phyloP scores from a whole-genome alignment of 2,329 filamentous ascomycete species.

The Aspergillus ochraceus region DNA sequence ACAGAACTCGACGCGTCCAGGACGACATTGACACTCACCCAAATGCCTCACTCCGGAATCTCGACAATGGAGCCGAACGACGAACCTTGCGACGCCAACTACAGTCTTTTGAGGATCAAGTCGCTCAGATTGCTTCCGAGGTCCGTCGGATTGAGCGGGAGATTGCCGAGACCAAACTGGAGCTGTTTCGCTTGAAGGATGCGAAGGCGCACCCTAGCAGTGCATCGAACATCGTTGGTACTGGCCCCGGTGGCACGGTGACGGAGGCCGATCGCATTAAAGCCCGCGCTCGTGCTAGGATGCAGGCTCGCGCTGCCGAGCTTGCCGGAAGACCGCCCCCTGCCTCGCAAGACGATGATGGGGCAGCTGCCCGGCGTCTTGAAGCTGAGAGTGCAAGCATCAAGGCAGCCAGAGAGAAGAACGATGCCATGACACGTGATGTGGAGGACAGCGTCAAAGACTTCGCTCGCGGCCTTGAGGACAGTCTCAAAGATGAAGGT shows the following conservation, averaged over 20 bases:
- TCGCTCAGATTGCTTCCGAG: slow-evolving; percentile 88
- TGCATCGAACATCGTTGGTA: slow-evolving; percentile 80
- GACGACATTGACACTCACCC: slow-evolving; percentile 94
- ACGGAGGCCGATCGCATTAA: slow-evolving; percentile 95
- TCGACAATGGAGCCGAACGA: slow-evolving; percentile 85
- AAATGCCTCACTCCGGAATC: slow-evolving; percentile 66
- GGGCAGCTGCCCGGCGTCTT: slow-evolving; percentile 76
- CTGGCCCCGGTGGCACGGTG: slow-evolving; percentile 83
- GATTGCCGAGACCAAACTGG: slow-evolving; percentile 86
- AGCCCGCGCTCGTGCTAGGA: slow-evolving; percentile 93
- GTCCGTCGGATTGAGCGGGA: slow-evolving; percentile 87
- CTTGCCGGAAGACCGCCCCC: slow-evolving; percentile 79
- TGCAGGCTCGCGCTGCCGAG: slow-evolving; percentile 95
- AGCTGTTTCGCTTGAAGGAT: slow-evolving; percentile 90
- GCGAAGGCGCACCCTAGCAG: slow-evolving; percentile 86
- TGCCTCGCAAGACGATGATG: slow-evolving; percentile 67
- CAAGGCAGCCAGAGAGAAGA: slow-evolving; percentile 83
- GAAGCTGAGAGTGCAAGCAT: slow-evolving; percentile 85
- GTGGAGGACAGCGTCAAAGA: slow-evolving; percentile 95
- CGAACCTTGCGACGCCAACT: slow-evolving; percentile 84
- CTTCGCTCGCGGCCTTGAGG: slow-evolving; percentile 80
- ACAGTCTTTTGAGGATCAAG: slow-evolving; percentile 81
- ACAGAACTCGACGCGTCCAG: slow-evolving; percentile 85
- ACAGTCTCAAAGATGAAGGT: slow-evolving; percentile 78
- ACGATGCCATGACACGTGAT: slow-evolving; percentile 94